Base-by-base conservation (phyloP, 805 yeast genomes). In the Brettanomyces anomalus region DNA sequence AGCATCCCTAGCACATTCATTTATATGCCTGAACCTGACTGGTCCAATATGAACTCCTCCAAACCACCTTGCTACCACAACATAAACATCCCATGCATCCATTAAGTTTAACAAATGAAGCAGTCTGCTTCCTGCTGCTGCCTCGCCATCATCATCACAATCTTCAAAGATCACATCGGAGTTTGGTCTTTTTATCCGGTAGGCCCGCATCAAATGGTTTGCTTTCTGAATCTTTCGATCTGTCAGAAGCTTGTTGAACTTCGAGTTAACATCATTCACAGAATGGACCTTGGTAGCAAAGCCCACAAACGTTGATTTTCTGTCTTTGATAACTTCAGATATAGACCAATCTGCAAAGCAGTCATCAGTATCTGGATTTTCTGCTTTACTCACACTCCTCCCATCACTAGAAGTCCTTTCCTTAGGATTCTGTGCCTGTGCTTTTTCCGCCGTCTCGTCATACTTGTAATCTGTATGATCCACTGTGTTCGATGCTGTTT, bases 141-240 rank as follows among this genome's bases (percentile, higher is more conserved):
- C 73, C 57, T 93, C 98, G 3, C 98, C 98, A 57, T 90, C 98
- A 59, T 93, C 97, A 56, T 93, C 97, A 52, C 85, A 88, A 53
- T 93, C 97, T 53, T 85, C 93, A 39, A 70, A 73, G 32, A 72
- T 68, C 0, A 77, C 73, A 0, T 80, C 85, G 16, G 69, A 67
- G 1, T 56, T 64, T 0, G 56, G 60, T n/a, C 71, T 59, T 43
- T 70, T 69, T 3, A 93, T 81, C 48, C 97, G 67, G 82, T 90
- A 89, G 0, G 96, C 93, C 14, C 79, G 74, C 80, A 93, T 93
- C 47, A 81, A 81, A 61, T 90, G 97, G 1, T 73, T 59, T 0
- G 96, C 81, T 47, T 73, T 71, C 6, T 78, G 60, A 14, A 93
- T 70, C 58, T 77, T 82, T 32, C 76, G 72, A 54, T 89, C 95